phyloP scores from a whole-genome alignment of 139 green algal species.

The Tetratostichococcus sp. region DNA sequence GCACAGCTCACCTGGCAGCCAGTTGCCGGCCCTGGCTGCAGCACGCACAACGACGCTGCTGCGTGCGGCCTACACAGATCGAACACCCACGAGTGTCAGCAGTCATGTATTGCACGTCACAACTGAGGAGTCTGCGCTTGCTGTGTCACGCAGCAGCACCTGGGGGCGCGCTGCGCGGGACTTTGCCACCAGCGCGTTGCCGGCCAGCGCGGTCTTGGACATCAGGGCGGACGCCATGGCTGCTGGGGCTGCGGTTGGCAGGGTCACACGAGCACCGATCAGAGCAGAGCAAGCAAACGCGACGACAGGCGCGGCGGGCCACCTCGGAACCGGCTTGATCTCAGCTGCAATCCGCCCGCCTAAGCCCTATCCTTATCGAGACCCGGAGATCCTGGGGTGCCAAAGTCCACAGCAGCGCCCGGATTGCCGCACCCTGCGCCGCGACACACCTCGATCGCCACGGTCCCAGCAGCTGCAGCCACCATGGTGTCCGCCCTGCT shows the following conservation, averaged over 20 bases:
- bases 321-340: no score
- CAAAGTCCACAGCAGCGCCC: not conserved
- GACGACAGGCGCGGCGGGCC: no score
- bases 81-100: no score
- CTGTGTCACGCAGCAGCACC: no score
- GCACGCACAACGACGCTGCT: not conserved
- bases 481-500: not conserved
- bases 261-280: not conserved
- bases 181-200: not conserved
- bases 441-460: no score
- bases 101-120: no score
- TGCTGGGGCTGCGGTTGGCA: not conserved
- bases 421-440: not conserved
- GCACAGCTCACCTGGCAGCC: no score
- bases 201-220: not conserved
- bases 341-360: no score
- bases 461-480: not conserved
- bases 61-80: not conserved
- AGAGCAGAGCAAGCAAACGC: not conserved
- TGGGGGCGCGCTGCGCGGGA: not conserved
- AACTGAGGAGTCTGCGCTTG: no score
- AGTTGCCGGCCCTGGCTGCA: not conserved
- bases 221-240: slow-evolving; percentile 3
- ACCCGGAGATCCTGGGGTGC: not conserved
- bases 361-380: not conserved